phyloP scores from a whole-genome alignment of 345 rosid species.

The Brassica cretica region DNA sequence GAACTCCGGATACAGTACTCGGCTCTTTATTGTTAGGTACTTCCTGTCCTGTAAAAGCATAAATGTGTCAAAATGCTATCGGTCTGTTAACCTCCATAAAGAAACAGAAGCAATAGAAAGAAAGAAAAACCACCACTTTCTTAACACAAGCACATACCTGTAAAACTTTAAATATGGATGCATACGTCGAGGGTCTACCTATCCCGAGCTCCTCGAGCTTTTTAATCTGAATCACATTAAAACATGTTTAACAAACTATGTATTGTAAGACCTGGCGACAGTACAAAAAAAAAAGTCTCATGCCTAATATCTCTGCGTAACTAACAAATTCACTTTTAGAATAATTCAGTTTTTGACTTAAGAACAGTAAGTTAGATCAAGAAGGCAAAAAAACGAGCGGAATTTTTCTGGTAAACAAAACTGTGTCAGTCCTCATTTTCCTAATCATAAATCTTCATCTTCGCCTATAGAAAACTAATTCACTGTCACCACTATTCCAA shows the following conservation, averaged over 20 bases:
- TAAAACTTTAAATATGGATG: conserved; percentile 80
- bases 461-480: background rate
- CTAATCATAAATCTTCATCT: conserved; percentile 12
- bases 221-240: conserved; percentile 63
- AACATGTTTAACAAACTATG: conserved; percentile 14
- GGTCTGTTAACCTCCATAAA: conserved; percentile 14
- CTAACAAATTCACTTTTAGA: background rate
- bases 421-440: conserved; percentile 15
- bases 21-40: conserved; percentile 68
- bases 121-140: background rate
- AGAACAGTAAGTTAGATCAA: conserved; percentile 2
- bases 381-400: background rate
- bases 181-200: conserved; percentile 98
- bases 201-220: conserved; percentile 98
- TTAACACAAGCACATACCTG: conserved; percentile 51
- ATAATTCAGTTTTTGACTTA: background rate
- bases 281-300: too few species aligned
- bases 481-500: background rate
- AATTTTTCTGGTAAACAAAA: background rate
- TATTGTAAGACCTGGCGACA: too few species aligned
- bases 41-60: conserved; percentile 68
- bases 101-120: background rate
- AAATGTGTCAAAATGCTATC: conserved; percentile 15
- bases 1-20: conserved; percentile 79
- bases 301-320: too few species aligned